Conservation (phyloP, 2,329 filamentous ascomycete species). For the Penicillium nordicum region DNA sequence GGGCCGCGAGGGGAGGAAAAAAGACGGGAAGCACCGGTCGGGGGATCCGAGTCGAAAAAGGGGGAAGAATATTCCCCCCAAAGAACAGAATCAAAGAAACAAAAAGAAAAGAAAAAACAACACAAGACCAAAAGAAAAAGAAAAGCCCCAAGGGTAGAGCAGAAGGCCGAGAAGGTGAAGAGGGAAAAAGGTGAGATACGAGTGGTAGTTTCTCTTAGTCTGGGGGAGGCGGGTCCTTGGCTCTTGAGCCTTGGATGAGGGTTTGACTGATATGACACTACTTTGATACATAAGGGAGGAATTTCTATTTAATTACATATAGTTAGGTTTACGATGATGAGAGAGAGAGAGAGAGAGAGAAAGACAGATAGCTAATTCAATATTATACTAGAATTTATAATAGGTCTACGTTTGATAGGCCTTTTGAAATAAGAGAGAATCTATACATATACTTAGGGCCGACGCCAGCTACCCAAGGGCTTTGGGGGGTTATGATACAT, state of each 20-base stretch:
- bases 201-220: slow-evolving; percentile 20
- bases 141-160: slow-evolving; percentile 2
- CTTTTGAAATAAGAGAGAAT: not conserved
- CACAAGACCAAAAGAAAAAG: slow-evolving; percentile 18
- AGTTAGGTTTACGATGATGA: not conserved
- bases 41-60: slow-evolving; percentile 14
- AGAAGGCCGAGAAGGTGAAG: slow-evolving; percentile 15
- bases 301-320: not conserved
- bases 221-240: slow-evolving; percentile 21
- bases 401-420: not conserved
- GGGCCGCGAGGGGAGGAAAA: slow-evolving; percentile 27
- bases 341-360: not conserved
- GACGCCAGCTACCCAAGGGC: not conserved
- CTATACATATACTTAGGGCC: not conserved
- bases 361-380: not conserved
- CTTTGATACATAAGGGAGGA: not conserved
- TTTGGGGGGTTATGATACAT: not conserved
- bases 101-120: slow-evolving; percentile 3
- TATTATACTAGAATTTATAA: not conserved
- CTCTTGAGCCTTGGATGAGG: slow-evolving; percentile 5
- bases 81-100: slow-evolving; percentile 13
- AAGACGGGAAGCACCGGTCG: slow-evolving; percentile 18
- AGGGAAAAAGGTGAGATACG: slow-evolving; percentile 19
- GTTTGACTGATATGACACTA: not conserved
- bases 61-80: slow-evolving; percentile 5